A percentile compares a stretch with the other conserved stretches of the same genome.
These are phyloP conservation scores for Aspergillus sparsus DNA, from an alignment of 495 filamentous ascomycete genomes.

Conservation along the genomic window DNA sequence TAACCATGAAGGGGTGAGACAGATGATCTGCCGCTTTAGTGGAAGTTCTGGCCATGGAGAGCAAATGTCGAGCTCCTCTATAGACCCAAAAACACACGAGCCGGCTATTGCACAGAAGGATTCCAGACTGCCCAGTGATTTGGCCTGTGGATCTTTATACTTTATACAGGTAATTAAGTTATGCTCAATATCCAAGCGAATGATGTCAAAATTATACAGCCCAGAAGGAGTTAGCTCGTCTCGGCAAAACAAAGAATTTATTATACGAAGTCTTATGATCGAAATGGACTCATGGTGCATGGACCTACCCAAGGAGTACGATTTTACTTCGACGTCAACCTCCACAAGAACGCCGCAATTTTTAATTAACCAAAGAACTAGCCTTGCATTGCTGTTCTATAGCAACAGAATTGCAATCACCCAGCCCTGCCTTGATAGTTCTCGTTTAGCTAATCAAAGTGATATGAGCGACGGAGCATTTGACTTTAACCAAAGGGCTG, in stretches of 20 bases:
- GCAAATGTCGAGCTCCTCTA: slow-evolving; percentile 21
- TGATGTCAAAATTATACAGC: slow-evolving; percentile 58
- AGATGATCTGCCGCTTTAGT: slow-evolving; percentile 32
- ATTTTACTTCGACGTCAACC: slow-evolving; percentile 35
- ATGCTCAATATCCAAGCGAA: slow-evolving; percentile 53
- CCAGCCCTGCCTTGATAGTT: slow-evolving; percentile 60
- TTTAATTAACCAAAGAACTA: slow-evolving; percentile 42
- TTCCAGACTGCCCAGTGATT: slow-evolving; percentile 34
- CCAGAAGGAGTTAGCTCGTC: slow-evolving; percentile 50
- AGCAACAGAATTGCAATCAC: slow-evolving; percentile 61
- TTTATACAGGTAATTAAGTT: slow-evolving; percentile 51
- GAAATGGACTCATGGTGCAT: slow-evolving; percentile 45
- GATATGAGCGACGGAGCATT: slow-evolving; percentile 34
- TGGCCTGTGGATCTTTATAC: slow-evolving; percentile 49
- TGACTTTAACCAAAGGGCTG: slow-evolving; percentile 53
- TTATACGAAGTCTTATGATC: slow-evolving; percentile 42
- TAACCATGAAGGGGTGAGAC: slow-evolving; percentile 38
- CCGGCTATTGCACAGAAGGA: slow-evolving; percentile 21
- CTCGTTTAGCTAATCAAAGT: slow-evolving; percentile 41
- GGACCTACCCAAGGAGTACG: slow-evolving; percentile 42
- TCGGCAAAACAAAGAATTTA: slow-evolving; percentile 52
- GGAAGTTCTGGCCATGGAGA: slow-evolving; percentile 27
- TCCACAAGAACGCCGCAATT: slow-evolving; percentile 31
- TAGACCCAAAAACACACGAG: slow-evolving; percentile 11
- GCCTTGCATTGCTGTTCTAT: slow-evolving; percentile 57